phyloP scores from a whole-genome alignment of 2,329 filamentous ascomycete genomes.

The Ophiostoma ulmi region DNA sequence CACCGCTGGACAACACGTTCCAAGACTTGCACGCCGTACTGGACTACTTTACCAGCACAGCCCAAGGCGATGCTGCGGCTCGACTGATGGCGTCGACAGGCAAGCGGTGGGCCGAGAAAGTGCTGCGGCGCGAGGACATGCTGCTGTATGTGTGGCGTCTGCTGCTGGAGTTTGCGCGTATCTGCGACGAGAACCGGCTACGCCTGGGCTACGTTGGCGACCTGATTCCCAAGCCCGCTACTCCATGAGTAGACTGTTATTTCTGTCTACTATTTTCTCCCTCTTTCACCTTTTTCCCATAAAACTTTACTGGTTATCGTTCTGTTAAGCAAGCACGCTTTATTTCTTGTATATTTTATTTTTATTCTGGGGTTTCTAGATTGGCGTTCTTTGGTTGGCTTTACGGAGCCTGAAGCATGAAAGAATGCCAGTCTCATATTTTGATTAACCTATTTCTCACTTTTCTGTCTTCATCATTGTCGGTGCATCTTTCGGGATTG shows the following conservation, averaged over 20 bases:
- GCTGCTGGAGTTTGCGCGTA: constrained; percentile 52
- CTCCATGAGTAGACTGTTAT: neutral
- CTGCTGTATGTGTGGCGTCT: constrained; percentile 59
- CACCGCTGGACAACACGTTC: constrained; percentile 64
- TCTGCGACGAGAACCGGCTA: constrained; percentile 44
- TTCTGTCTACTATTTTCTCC: neutral
- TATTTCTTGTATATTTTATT: constrained; percentile 3
- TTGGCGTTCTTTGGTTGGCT: neutral
- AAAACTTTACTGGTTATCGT: neutral
- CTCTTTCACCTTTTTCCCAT: neutral
- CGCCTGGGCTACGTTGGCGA: constrained; percentile 44
- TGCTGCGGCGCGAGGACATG: constrained; percentile 62
- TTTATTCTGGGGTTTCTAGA: neutral
- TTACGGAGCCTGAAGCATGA: neutral
- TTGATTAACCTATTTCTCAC: neutral
- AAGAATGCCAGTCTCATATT: neutral
- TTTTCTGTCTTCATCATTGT: neutral
- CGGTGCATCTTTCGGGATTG: neutral
- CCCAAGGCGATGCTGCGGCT: constrained; percentile 50
- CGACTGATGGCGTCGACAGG: constrained; percentile 55
- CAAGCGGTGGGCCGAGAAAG: constrained; percentile 56
- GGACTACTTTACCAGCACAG: constrained; percentile 54
- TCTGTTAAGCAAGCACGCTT: neutral
- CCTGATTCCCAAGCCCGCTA: constrained; percentile 27
- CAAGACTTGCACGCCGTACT: constrained; percentile 61